Percentiles rank a stretch among this genome's conserved stretches.
Conservation (phyloP, 306 rosid genomes). For the Quercus aquifolioides region DNA sequence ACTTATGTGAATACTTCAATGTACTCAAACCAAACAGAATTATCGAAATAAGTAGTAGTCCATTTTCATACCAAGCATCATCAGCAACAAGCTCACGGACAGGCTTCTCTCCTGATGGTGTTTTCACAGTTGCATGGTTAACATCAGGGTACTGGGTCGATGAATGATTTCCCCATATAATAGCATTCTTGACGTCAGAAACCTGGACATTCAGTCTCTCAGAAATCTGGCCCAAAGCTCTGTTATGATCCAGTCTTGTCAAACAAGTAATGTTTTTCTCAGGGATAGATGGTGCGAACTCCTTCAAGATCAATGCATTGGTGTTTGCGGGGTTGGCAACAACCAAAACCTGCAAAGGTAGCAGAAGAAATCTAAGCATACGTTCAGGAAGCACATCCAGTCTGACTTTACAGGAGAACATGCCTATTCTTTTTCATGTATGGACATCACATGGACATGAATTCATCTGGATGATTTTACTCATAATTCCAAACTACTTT, state of each 20-base stretch:
- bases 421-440: neutral
- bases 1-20: neutral
- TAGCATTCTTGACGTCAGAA: slow-evolving; percentile 83
- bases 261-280: slow-evolving; percentile 82
- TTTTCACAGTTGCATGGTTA: slow-evolving; percentile 82
- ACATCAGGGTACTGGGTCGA: slow-evolving; percentile 98
- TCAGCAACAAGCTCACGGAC: slow-evolving; percentile 80
- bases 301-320: slow-evolving; percentile 96
- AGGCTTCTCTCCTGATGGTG: slow-evolving; percentile 70
- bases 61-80: slow-evolving; percentile 66
- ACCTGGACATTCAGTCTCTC: slow-evolving; percentile 82
- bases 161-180: slow-evolving; percentile 99
- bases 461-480: neutral
- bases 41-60: neutral
- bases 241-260: slow-evolving; percentile 95
- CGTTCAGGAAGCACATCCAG: slow-evolving; percentile 1
- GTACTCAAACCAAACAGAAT: neutral
- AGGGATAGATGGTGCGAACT: slow-evolving; percentile 91
- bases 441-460: neutral
- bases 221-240: slow-evolving; percentile 97
- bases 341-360: slow-evolving; percentile 78
- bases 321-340: slow-evolving; percentile 99
- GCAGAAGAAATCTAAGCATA: neutral
- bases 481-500: neutral
- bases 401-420: neutral